Evolutionary conservation across 345 rosid species (phyloP).

Genomic region (Hibiscus syriacus): DNA sequence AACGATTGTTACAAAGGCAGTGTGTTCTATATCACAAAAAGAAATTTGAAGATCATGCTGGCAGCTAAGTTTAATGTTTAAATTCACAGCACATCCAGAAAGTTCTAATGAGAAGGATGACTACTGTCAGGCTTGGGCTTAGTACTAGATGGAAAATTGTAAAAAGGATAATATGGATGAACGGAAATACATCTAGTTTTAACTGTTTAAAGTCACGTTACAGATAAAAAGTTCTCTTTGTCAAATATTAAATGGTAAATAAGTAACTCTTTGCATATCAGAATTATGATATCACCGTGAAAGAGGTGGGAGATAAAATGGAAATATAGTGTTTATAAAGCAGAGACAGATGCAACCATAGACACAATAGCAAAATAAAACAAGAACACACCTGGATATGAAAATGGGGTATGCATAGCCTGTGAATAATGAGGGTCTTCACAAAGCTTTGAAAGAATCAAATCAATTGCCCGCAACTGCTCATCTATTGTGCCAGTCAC

Average conservation of each 20-base stretch:
- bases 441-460: conserved; percentile 74
- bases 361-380: conserved; percentile 2
- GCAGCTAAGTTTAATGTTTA: neutral
- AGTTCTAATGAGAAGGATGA: neutral
- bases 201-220: neutral
- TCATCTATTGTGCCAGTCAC: conserved; percentile 77
- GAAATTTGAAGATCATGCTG: neutral
- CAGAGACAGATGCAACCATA: neutral
- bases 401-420: conserved; percentile 71
- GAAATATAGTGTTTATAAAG: neutral
- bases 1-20: neutral
- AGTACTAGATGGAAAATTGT: too few species aligned
- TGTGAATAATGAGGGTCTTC: conserved; percentile 88
- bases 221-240: neutral
- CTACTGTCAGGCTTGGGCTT: neutral
- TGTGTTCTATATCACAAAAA: neutral
- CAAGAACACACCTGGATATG: conserved; percentile 70
- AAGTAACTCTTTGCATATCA: too few species aligned
- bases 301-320: neutral
- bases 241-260: neutral
- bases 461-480: conserved; percentile 84
- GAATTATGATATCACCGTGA: too few species aligned
- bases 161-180: neutral
- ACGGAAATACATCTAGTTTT: neutral
- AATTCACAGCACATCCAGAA: neutral